Evolutionary conservation across 108 stramenopile species (phyloP), one percentile per base, ranked within the genome.

Genomic region (Skeletonema potamos): DNA sequence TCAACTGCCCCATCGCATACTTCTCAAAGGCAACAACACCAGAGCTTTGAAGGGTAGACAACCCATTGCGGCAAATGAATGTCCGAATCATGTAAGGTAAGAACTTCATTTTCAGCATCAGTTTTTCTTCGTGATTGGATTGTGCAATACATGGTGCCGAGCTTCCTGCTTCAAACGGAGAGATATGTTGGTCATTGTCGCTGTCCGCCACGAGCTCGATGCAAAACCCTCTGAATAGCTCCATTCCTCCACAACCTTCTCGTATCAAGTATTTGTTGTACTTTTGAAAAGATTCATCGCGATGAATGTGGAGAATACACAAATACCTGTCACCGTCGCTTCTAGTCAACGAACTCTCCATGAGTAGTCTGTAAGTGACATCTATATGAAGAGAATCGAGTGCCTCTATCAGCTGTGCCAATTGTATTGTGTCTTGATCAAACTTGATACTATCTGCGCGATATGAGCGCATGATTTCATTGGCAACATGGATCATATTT

Each of bases 91-190:
- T 94, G 77, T 94, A 94, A 6, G 93, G 93, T 11, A 94, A 68
- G 20, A 91, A 83, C 64, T 94, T 94, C 93, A 94, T 94, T 76
- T 94, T 94, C 4, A 94, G 73, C 90, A 94, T 94, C 44, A 94
- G 83, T 11, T 65, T 59, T 29, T 57, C 70, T 32, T 79, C 68
- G 27, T 29, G 58, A 54, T 18, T 58, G 27, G 26, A 22, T 44
- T 32, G 32, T 46, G 10, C 59, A n/a, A 24, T 28, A 30, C 12
- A 22, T 58, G 27, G 4, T 17, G 15, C 8, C 26, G 57, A 9
- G 15, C 51, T 18, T 54, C 56, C 20, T 54, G 43, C 9, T 27
- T 17, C 56, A 24, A 15, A 22, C 6, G 58, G 22, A 15, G 24
- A 30, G 3, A 34, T 11, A 13, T 58, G 27, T 39, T 12, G 27